Evolutionary conservation across 2,329 filamentous ascomycete genomes (phyloP).

Genomic region (Pestalotiopsis sp.): DNA sequence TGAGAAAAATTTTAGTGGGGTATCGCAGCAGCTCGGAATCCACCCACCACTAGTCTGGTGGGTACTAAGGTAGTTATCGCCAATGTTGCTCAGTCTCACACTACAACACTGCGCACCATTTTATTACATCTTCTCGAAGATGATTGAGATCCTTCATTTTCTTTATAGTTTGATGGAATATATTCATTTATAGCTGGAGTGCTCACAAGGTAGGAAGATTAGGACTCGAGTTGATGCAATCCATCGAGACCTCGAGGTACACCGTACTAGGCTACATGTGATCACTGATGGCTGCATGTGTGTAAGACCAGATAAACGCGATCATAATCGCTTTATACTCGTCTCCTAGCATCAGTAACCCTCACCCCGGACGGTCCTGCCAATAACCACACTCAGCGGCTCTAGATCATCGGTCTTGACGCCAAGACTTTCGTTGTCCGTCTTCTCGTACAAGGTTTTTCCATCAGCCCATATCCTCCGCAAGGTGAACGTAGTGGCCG

Average conservation of each 20-base stretch:
- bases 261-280: no score
- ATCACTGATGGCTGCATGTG: no score
- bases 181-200: no score
- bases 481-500: constrained; percentile 61
- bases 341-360: background rate
- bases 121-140: no score
- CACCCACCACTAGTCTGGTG: background rate
- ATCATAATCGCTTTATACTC: background rate
- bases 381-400: constrained; percentile 50
- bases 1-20: constrained; percentile 13
- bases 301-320: no score
- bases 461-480: constrained; percentile 74
- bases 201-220: no score
- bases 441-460: constrained; percentile 69
- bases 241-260: no score
- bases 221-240: no score
- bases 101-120: background rate
- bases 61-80: background rate
- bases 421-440: constrained; percentile 65
- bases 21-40: background rate
- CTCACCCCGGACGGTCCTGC: constrained; percentile 27
- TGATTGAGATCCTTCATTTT: no score
- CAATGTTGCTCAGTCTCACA: background rate
- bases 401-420: constrained; percentile 51
- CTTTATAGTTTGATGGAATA: no score